Conservation (phyloP, 2,329 filamentous ascomycete genomes). For the Phyllosticta citribraziliensis region DNA sequence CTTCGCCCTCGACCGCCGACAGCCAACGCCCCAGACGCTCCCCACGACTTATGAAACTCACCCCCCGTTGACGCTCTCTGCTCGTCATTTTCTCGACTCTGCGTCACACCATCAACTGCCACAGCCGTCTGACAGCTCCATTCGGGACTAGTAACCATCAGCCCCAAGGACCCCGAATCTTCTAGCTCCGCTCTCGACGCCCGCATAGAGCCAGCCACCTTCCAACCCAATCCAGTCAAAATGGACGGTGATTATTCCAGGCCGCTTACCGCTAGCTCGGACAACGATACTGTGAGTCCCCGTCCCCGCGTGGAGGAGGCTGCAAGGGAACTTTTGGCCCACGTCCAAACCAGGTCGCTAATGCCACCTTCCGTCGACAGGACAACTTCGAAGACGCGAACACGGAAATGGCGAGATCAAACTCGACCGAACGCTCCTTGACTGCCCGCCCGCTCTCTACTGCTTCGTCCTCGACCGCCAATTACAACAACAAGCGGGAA, state of each 20-base stretch:
- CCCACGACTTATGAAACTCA: background rate
- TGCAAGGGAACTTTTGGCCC: conserved; percentile 8
- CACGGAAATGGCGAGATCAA: conserved; percentile 44
- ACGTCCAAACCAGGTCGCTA: background rate
- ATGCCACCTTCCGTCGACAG: conserved; percentile 30
- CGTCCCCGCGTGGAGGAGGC: background rate
- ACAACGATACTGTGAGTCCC: conserved; percentile 8
- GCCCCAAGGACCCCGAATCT: background rate
- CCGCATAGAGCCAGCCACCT: background rate
- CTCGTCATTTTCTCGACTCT: background rate
- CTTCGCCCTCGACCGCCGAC: background rate
- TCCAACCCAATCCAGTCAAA: background rate
- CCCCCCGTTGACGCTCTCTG: background rate
- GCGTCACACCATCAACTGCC: background rate
- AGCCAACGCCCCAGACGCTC: background rate
- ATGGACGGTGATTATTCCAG: conserved; percentile 7
- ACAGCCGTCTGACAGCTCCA: background rate
- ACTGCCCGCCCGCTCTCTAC: conserved; percentile 17
- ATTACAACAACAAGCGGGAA: conserved; percentile 13
- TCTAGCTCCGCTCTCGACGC: background rate
- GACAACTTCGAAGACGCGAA: conserved; percentile 75
- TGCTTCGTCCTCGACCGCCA: background rate
- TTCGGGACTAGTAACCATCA: background rate
- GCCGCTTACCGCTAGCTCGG: conserved; percentile 9
- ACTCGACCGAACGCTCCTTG: conserved; percentile 47